Base-by-base conservation (phyloP, 257 asterid genomes). In the Nyctanthes arbortristis region DNA sequence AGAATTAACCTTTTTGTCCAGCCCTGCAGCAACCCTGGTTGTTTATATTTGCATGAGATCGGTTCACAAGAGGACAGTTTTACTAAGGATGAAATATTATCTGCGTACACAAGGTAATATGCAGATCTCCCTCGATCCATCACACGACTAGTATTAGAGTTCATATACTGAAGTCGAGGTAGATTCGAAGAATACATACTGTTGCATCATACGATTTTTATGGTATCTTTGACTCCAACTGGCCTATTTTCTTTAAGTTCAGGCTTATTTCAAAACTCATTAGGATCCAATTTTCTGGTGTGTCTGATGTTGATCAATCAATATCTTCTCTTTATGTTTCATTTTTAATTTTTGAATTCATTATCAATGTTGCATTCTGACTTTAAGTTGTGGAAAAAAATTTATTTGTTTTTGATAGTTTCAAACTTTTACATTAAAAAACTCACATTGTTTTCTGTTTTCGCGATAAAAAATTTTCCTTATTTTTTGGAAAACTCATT, bases 21-120 rank as follows among this genome's bases (percentile, higher is more conserved):
- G 98, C 89, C 97, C 68, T 92, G 98, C 87, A 84, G 79, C 87
- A 92, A 92, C 62, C 95, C 91, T 24, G 98, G 88, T 65, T 92
- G 98, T 78, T 78, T 92, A 40, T 90, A 92, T 74, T 84, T 92
- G 91, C 97, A 92, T 70, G 98, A 92, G 77, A 62, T 80, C 74
- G 98, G 97, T 37, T 85, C 87, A 1, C 95, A 90, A 71, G 97
- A 90, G 73, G 97, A 92, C 68, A 90, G 98, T 78, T 90, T 86
- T 73, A 86, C 96, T 3, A 92, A 92, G 80, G 98, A 92, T 61
- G 98, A 92, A 87, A 83, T 90, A 75, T 80, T 92, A 84, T 88
- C 98, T 3, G 90, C 93, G 14, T 84, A 88, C 74, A 85, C 97
- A 77, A 90, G 98, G 96, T 92, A 85, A 66, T 74, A 67, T 39